phyloP scores from a whole-genome alignment of 2,329 filamentous ascomycete species.

The Aspergillus caelatus region DNA sequence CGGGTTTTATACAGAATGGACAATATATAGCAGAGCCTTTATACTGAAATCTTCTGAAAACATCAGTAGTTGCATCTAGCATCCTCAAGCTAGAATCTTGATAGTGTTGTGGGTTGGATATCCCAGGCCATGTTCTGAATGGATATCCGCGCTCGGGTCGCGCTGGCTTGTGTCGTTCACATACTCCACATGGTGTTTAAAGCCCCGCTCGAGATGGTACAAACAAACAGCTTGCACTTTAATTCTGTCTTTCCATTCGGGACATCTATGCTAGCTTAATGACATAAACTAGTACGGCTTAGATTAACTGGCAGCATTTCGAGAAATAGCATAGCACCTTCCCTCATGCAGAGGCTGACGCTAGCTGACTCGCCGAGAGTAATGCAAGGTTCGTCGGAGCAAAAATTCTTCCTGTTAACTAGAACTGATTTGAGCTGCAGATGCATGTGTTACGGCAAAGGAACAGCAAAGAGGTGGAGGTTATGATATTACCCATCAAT shows the following conservation, averaged over 20 bases:
- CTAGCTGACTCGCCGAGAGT: not conserved
- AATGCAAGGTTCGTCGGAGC: not conserved
- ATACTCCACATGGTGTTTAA: not conserved
- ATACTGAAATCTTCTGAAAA: not conserved
- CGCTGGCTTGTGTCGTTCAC: not conserved
- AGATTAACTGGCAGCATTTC: too few species aligned
- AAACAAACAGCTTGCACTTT: not conserved
- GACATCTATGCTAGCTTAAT: not conserved
- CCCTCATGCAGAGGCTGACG: not conserved
- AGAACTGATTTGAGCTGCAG: too few species aligned
- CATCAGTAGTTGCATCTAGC: not conserved
- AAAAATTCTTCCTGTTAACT: too few species aligned
- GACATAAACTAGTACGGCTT: too few species aligned
- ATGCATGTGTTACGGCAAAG: too few species aligned
- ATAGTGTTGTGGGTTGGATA: too few species aligned
- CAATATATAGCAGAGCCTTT: not conserved
- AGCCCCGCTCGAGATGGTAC: not conserved
- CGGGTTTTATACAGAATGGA: not conserved
- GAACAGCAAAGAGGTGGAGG: not conserved
- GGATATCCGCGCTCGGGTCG: not conserved
- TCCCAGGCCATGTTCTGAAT: not conserved
- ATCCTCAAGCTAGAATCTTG: too few species aligned
- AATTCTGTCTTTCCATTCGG: not conserved
- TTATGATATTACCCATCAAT: not conserved
- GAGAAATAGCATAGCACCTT: not conserved